Percentiles rank a stretch among this genome's conserved stretches.
Evolutionary conservation across 768 basidiomycete species (phyloP).

Genomic region (Lyophyllum semitale): DNA sequence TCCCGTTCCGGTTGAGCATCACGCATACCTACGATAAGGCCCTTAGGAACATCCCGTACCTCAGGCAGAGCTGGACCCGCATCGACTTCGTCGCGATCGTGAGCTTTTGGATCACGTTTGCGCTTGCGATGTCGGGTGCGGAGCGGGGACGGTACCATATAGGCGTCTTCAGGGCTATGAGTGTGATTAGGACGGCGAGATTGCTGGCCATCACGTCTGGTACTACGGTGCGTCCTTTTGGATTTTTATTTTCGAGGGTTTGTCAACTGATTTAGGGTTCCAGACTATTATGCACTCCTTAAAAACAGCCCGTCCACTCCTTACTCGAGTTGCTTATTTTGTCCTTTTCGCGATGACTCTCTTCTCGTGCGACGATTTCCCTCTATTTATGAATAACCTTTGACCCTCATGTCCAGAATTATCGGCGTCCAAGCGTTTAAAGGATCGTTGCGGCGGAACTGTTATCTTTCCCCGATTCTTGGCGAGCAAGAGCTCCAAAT

Average conservation of each 20-base stretch:
- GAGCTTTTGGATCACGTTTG: constrained; percentile 86
- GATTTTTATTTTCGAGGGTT: background rate
- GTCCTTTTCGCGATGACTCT: constrained; percentile 86
- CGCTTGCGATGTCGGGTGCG: constrained; percentile 62
- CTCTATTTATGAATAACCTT: background rate
- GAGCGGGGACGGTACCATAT: constrained; percentile 75
- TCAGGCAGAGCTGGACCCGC: constrained; percentile 90
- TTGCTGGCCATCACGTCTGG: constrained; percentile 87
- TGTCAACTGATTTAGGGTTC: background rate
- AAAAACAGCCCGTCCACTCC: constrained; percentile 87
- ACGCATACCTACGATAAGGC: constrained; percentile 55
- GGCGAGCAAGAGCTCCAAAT: constrained; percentile 53
- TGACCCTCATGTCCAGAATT: constrained; percentile 49
- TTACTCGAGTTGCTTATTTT: constrained; percentile 89
- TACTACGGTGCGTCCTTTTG: constrained; percentile 67
- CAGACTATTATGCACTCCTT: constrained; percentile 87
- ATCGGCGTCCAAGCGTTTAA: constrained; percentile 95
- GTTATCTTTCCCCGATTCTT: constrained; percentile 53
- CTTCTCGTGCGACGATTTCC: constrained; percentile 66
- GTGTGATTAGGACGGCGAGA: constrained; percentile 80
- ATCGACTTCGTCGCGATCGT: constrained; percentile 87
- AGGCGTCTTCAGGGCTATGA: constrained; percentile 86
- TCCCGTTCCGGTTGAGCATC: constrained; percentile 68
- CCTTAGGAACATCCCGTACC: constrained; percentile 77
- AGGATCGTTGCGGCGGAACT: constrained; percentile 74